These are phyloP conservation scores for Geranomyces variabilis DNA, from an alignment of 192 early-diverging fungal species.

Conservation along the genomic window DNA sequence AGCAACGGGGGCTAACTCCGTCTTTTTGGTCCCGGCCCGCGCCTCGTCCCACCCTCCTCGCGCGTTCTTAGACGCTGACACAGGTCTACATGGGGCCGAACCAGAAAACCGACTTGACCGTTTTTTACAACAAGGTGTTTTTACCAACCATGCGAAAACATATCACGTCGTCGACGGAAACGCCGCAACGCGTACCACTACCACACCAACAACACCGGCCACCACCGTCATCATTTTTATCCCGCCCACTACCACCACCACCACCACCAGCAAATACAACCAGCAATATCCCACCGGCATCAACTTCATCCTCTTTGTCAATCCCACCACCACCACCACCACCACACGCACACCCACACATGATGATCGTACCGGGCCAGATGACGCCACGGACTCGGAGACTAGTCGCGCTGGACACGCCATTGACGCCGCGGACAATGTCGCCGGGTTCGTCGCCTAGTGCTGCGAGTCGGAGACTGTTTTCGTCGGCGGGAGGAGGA, in stretches of 20 bases:
- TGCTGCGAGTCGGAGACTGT: background rate
- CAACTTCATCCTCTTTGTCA: background rate
- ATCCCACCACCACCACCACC: background rate
- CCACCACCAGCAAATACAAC: background rate
- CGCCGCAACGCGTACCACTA: background rate
- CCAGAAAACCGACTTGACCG: conserved; percentile 3
- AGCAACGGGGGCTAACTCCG: no score
- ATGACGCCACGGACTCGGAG: conserved; percentile 26
- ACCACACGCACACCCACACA: no score
- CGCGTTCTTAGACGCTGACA: conserved; percentile 20
- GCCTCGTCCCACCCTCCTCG: no score
- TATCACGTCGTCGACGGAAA: conserved; percentile 3
- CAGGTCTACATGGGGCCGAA: background rate
- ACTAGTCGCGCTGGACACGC: conserved; percentile 10
- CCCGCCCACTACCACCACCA: background rate
- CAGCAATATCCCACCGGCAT: background rate
- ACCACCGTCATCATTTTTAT: background rate
- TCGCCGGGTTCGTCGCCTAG: conserved; percentile 5
- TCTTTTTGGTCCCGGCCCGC: no score
- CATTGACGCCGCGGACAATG: conserved; percentile 1
- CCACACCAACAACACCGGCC: no score
- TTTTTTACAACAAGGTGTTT: conserved; percentile 25
- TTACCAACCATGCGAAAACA: background rate
- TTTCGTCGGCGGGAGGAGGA: no score
- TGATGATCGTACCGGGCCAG: background rate